Base-by-base conservation (phyloP, 345 rosid genomes). In the Arabis alpina region DNA sequence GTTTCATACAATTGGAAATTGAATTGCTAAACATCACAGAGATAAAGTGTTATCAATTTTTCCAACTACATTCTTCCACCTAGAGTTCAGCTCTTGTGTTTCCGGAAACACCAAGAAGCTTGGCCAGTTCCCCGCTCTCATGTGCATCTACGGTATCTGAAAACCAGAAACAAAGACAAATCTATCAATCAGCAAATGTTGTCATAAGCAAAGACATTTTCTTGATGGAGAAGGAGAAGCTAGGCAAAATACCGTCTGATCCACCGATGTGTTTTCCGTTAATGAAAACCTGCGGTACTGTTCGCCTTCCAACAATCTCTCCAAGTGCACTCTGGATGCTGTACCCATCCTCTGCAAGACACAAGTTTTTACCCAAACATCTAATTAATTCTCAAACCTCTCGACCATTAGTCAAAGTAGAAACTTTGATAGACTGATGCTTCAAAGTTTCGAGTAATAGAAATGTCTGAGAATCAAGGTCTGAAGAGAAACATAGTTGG, bases 201-300 rank as follows among this genome's bases (percentile, higher is more conserved):
- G 25, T 58, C 8, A 39, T 37, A 68, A 32, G 5, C 51, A 67
- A 53, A 75, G 7, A 68, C 32, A 7, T 37, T 53, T 5, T 6
- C 28, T 2, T 25, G 37, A 67, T 54, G 52, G 40, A 52, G n/a
- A 57, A 14, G 15, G 51, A n/a, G 42, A 44, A 53, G 8, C 39
- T 16, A 54, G 25, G 58, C 76, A n/a, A 24, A 28, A 82, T 80
- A 89, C 97, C 97, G 36, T 91, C 98, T 37, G 97, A 91, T 66
- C 97, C 97, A 53, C 98, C 98, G 4, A 93, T 73, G 79, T 91
- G 95, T 80, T 91, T 83, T 27, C 95, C 91, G 27, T 89, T 70
- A 2, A 93, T 77, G 83, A 93, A 93, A 40, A 93, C 97, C 56
- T 91, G 98, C 3, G 98, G 98, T 5, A 93, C 98, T 3, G 97